Conservation (phyloP, 2,329 filamentous ascomycete genomes). For the Chalara sp. region DNA sequence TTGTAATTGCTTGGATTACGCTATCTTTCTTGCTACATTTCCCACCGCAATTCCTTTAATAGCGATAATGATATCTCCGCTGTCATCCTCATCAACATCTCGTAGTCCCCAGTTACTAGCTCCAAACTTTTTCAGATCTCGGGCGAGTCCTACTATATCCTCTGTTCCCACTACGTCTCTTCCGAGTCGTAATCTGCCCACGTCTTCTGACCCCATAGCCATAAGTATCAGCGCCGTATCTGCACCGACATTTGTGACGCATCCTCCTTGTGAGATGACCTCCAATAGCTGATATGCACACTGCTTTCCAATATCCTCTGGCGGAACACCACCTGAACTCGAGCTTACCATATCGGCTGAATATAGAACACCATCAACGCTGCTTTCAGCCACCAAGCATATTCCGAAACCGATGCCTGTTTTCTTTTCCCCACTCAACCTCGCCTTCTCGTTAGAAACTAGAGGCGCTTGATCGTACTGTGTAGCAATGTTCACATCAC, state of each 20-base stretch:
- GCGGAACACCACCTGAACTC: constrained; percentile 71
- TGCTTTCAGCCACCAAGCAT: constrained; percentile 88
- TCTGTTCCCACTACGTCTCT: constrained; percentile 77
- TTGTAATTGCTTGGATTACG: constrained; percentile 30
- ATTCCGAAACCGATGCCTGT: constrained; percentile 89
- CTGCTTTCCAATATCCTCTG: constrained; percentile 83
- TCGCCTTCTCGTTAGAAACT: constrained; percentile 44
- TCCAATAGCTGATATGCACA: constrained; percentile 89
- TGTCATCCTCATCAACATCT: constrained; percentile 58
- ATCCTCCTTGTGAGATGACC: constrained; percentile 74
- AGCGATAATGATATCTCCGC: constrained; percentile 71
- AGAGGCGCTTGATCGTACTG: constrained; percentile 65
- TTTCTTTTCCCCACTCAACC: constrained; percentile 52
- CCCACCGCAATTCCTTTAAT: constrained; percentile 91
- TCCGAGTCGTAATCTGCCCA: constrained; percentile 77
- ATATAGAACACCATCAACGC: constrained; percentile 71
- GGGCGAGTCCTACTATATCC: constrained; percentile 69
- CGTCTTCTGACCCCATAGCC: constrained; percentile 97
- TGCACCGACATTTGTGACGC: constrained; percentile 65
- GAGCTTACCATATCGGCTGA: constrained; percentile 77
- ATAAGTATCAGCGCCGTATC: constrained; percentile 78
- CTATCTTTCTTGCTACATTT: constrained; percentile 89
- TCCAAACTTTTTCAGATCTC: constrained; percentile 84
- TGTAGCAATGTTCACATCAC: constrained; percentile 85
- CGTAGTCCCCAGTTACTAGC: constrained; percentile 86